Evolutionary conservation across 2,329 filamentous ascomycete genomes (phyloP).

Genomic region (Tolypocladium cylindrosporum): DNA sequence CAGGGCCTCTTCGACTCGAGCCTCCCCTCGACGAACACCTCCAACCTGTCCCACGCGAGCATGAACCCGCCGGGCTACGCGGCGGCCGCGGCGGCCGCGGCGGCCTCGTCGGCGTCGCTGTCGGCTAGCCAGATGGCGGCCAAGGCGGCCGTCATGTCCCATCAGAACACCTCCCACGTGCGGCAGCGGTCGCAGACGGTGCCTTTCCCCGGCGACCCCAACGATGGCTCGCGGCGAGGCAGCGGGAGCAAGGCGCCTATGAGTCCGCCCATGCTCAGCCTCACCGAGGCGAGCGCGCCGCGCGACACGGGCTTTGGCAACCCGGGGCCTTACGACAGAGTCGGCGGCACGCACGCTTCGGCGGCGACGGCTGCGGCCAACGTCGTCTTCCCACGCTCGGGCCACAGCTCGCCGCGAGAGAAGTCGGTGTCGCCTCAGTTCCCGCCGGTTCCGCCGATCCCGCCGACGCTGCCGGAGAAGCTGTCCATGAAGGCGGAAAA

Average conservation of each 20-base stretch:
- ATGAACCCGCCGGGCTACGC: conserved; percentile 30
- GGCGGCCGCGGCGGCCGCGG: conserved; percentile 17
- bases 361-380: conserved; percentile 60
- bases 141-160: conserved; percentile 64
- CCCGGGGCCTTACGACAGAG: conserved; percentile 39
- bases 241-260: conserved; percentile 39
- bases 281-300: conserved; percentile 56
- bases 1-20: conserved; percentile 70
- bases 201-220: conserved; percentile 42
- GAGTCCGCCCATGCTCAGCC: conserved; percentile 52
- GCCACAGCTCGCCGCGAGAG: conserved; percentile 39
- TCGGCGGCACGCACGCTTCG: conserved; percentile 48
- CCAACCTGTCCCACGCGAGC: conserved; percentile 42
- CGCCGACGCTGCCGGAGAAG: conserved; percentile 42
- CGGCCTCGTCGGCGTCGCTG: conserved; percentile 15
- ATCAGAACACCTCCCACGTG: conserved; percentile 39
- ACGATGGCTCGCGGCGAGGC: conserved; percentile 32
- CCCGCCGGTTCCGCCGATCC: conserved; percentile 26
- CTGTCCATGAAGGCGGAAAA: conserved; percentile 50
- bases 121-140: conserved; percentile 71
- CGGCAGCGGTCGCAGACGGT: conserved; percentile 68
- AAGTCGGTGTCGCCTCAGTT: conserved; percentile 23
- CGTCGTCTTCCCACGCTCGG: conserved; percentile 60
- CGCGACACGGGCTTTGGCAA: conserved; percentile 43
- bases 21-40: conserved; percentile 51